phyloP scores from a whole-genome alignment of 1,284 basidiomycete genomes.

The Chiua sp. region DNA sequence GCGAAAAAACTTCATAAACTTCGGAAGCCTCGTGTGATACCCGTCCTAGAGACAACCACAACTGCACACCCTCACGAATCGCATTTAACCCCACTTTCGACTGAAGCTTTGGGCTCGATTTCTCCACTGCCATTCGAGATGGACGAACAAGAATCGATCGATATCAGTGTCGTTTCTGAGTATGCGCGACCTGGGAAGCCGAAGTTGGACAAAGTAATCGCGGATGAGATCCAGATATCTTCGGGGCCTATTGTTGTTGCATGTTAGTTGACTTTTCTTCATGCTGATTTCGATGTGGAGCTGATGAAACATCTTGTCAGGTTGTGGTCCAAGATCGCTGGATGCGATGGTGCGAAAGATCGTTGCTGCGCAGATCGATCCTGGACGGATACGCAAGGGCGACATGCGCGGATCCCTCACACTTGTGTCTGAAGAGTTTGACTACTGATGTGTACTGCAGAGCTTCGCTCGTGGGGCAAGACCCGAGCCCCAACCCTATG shows the following conservation, averaged over 20 bases:
- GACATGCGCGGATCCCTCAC: conserved; percentile 67
- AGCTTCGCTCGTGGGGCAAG: no score
- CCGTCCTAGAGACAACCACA: background rate
- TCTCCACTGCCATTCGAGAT: conserved; percentile 51
- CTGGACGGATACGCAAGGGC: conserved; percentile 57
- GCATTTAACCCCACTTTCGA: background rate
- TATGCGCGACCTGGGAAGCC: conserved; percentile 77
- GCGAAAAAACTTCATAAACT: conserved; percentile 19
- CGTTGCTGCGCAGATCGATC: conserved; percentile 67
- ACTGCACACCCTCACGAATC: background rate
- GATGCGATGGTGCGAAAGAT: conserved; percentile 75
- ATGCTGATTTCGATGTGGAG: background rate
- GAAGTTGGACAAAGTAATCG: conserved; percentile 68
- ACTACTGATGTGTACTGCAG: conserved; percentile 43
- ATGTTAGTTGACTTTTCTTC: conserved; percentile 49
- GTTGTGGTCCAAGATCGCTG: conserved; percentile 78
- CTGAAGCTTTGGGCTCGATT: conserved; percentile 11
- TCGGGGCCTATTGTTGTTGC: conserved; percentile 69
- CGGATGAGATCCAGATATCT: conserved; percentile 66
- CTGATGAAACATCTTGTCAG: conserved; percentile 36
- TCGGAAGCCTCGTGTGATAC: conserved; percentile 27
- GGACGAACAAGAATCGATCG: conserved; percentile 69
- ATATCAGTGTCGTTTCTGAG: conserved; percentile 72
- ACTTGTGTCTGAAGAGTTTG: conserved; percentile 73
- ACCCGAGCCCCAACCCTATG: no score